These are phyloP conservation scores for Plasmodium vivax DNA, from an alignment of 169 alveolate species.

Conservation along the genomic window DNA sequence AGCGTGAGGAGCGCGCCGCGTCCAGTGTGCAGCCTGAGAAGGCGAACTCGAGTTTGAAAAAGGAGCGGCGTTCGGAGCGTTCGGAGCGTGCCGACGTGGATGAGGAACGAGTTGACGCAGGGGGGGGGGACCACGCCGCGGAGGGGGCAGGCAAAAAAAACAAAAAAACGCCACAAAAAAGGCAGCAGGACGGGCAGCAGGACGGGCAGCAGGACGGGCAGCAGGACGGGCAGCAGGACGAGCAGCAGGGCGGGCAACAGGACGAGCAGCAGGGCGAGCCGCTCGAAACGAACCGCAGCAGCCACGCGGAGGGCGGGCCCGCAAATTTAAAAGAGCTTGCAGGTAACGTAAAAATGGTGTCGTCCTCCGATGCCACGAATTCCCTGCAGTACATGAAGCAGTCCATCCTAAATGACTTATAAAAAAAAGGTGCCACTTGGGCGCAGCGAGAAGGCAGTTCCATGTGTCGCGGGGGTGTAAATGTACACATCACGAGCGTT, in stretches of 20 bases:
- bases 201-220: neutral
- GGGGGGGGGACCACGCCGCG: neutral
- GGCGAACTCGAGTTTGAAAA: neutral
- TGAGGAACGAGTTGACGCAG: no score
- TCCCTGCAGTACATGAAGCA: slow-evolving; percentile 64
- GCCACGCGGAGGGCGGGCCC: slow-evolving; percentile 13
- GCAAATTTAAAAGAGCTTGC: slow-evolving; percentile 35
- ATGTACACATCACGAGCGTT: neutral
- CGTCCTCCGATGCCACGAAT: slow-evolving; percentile 60
- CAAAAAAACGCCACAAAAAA: neutral
- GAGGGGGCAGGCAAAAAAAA: neutral
- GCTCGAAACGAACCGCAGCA: neutral
- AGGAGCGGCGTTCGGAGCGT: neutral
- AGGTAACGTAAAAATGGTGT: slow-evolving; percentile 59
- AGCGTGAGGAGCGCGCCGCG: neutral
- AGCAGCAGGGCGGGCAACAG: neutral
- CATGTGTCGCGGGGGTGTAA: neutral
- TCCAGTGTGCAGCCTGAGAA: neutral
- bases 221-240: neutral
- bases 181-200: neutral
- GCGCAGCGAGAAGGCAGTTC: neutral
- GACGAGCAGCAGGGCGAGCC: neutral
- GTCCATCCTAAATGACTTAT: slow-evolving; percentile 70
- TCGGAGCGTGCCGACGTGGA: neutral
- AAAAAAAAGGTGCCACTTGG: slow-evolving; percentile 12